Base-by-base conservation (phyloP, 805 yeast species). In the Ogataea paradorogensis region DNA sequence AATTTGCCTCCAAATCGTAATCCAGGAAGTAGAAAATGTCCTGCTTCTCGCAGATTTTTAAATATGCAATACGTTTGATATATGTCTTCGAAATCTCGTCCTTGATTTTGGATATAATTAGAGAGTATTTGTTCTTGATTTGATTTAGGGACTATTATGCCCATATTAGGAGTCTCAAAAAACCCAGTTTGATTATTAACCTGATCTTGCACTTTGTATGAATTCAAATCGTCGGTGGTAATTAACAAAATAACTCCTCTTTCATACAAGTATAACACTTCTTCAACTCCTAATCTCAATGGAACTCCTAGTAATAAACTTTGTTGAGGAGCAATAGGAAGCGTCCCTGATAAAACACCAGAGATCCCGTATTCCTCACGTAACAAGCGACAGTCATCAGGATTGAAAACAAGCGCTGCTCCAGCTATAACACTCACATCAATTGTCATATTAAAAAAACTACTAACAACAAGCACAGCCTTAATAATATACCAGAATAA, bases 321-420 rank as follows among this genome's bases (percentile, higher is more conserved):
- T 55, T 91, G 99, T 59, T 93, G 99, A 2, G 97, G 93, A n/a
- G 90, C 88, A 33, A 79, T 71, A 0, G 96, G 85, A 22, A 93
- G 64, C 0, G 96, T 84, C 0, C 99, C 99, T 0, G 77, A 65
- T 11, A 91, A 66, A 1, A 82, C 77, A 0, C 99, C 99, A 15
- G 80, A 70, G 1, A 93, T 72, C 10, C 87, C 86, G 30, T 74
- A 62, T 2, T 51, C 27, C 22, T 68, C 67, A 15, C 97, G 67
- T 6, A 89, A 67, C 15, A 39, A 40, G 48, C 72, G 71, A 35
- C 85, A 68, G 35, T 71, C 74, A 0, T 70, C 71, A 1, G 82
- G 49, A 41, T 75, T 73, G 54, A 83, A 89, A 6, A 89, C 66
- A 24, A 84, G 57, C 0, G 81, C 78, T 36, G 67, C 53, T 10